Base-by-base conservation (phyloP, 1,284 basidiomycete genomes). In the Malassezia vespertilionis region DNA sequence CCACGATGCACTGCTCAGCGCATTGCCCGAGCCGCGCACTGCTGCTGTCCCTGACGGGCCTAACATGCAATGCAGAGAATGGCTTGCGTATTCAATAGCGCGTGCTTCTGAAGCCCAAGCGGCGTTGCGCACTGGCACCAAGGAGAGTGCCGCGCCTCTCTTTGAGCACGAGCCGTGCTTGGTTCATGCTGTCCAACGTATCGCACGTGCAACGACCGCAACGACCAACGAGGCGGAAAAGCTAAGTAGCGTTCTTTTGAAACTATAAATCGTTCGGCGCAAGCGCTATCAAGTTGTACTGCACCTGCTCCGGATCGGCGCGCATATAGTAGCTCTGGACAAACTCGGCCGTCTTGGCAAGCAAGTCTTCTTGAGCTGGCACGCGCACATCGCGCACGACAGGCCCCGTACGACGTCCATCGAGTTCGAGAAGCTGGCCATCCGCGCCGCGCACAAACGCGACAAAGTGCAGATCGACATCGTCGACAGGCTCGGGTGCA, bases 391-490 rank as follows among this genome's bases (percentile, higher is more conserved):
- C 55, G 33, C 61, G 54, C 33, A 48, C 52, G 14, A 71, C 34
- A 4, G 66, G 65, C 1, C 69, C 69, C 15, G 50, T 53, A 33
- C 64, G 56, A 9, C 63, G 52, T 3, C 67, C 61, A 35, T 71
- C 69, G 12, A 71, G 52, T 51, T 71, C 66, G 9, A 68, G 38
- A 11, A 71, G 48, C 28, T 60, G 41, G 9, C 59, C 59, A 2
- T 38, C 31, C 11, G 56, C 22, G 24, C 57, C 57, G 27, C 65
- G 48, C 10, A 71, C 59, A 40, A 69, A 71, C 37, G 60, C 58
- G 14, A 69, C 60, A 56, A 71, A 71, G 54, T 71, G 69, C 22
- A 66, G 41, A n/a, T 61, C 38, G 5, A 71, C 65, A 22, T 56
- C 46, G 38, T 66, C 65, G 21, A 61, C 44, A n/a, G 60, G 55